These are phyloP conservation scores for Tinospora cordifolia DNA, from an alignment of 164 flowering plant genomes.

Conservation along the genomic window DNA sequence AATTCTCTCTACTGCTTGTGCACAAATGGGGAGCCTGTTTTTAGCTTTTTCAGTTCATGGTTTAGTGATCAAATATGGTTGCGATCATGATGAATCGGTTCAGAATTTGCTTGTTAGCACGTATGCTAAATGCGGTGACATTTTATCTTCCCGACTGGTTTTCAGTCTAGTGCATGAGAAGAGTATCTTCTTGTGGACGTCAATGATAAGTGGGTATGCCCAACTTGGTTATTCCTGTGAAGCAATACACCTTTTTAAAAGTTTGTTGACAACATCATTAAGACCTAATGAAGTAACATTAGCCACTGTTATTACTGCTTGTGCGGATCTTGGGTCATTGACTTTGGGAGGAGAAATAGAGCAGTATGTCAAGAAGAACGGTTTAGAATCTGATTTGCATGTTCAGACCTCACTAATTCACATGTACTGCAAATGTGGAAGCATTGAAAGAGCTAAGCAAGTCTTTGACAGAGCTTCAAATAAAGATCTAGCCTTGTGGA, in stretches of 20 bases:
- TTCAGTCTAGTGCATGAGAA: conserved; percentile 22
- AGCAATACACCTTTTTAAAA: conserved; percentile 28
- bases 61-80: conserved; percentile 27
- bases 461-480: conserved; percentile 21
- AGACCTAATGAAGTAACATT: conserved; percentile 31
- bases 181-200: conserved; percentile 31
- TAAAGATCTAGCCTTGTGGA: conserved; percentile 36
- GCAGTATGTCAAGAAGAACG: conserved; percentile 20
- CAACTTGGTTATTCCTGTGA: conserved; percentile 25
- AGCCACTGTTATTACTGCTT: conserved; percentile 29
- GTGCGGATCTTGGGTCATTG: conserved; percentile 39
- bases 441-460: conserved; percentile 24
- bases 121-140: conserved; percentile 32
- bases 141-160: conserved; percentile 20
- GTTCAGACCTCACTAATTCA: conserved; percentile 35
- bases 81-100: conserved; percentile 17
- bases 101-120: conserved; percentile 23
- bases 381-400: conserved; percentile 20
- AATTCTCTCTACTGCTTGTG: conserved; percentile 20
- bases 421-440: conserved; percentile 40
- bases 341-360: conserved; percentile 26
- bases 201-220: conserved; percentile 34
- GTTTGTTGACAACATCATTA: conserved; percentile 12
- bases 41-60: conserved; percentile 27
- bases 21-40: conserved; percentile 14